Percentiles rank a stretch among this genome's conserved stretches.
These are phyloP conservation scores for Ophiostoma himal-ulmi DNA, from an alignment of 2,329 filamentous ascomycete genomes.

Conservation along the genomic window DNA sequence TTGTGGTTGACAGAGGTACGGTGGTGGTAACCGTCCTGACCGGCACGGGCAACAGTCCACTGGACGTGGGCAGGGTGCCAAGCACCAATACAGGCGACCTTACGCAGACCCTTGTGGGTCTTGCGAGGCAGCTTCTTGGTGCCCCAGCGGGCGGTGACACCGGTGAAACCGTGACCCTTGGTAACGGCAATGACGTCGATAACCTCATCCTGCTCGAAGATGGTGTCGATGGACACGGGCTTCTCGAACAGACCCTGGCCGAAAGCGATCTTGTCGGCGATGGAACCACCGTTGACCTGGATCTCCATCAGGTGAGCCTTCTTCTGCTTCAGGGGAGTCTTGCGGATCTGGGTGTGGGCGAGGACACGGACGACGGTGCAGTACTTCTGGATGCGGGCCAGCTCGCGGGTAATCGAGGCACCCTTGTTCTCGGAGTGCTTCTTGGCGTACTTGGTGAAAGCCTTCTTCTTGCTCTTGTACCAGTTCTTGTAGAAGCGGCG, in stretches of 20 bases:
- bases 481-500: constrained; percentile 99
- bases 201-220: constrained; percentile 99
- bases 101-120: constrained; percentile 99
- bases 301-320: constrained; percentile 99
- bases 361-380: constrained; percentile 98
- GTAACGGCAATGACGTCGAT: constrained; percentile 99
- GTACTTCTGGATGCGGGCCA: constrained; percentile 99
- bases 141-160: constrained; percentile 97
- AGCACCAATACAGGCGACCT: constrained; percentile 99
- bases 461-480: constrained; percentile 99
- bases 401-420: constrained; percentile 86
- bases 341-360: constrained; percentile 98
- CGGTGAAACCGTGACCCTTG: constrained; percentile 98
- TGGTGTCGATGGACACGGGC: constrained; percentile 82
- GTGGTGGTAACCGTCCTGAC: constrained; percentile 99
- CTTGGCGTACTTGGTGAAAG: constrained; percentile 99
- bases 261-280: constrained; percentile 96
- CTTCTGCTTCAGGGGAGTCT: constrained; percentile 99
- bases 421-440: constrained; percentile 94
- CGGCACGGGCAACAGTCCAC: constrained; percentile 99
- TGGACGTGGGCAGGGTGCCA: constrained; percentile 99
- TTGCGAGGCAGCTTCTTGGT: constrained; percentile 99
- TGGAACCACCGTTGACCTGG: constrained; percentile 95
- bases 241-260: constrained; percentile 97
- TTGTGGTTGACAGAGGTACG: constrained; percentile 99